Base-by-base conservation (phyloP, 495 filamentous ascomycete genomes). In the Annulohypoxylon moriforme region DNA sequence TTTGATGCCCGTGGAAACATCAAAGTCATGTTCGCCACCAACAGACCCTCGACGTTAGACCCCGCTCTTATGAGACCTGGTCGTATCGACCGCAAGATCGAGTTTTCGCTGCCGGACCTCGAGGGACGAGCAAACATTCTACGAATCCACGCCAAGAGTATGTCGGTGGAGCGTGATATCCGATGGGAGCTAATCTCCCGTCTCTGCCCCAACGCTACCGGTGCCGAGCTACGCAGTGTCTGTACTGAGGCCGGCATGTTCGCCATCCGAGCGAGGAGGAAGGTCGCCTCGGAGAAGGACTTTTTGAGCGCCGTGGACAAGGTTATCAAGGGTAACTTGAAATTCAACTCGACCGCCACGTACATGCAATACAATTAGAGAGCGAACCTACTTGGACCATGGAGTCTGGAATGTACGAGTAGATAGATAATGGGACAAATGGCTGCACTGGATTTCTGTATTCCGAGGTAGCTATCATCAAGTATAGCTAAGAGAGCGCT, bases 201-300 rank as follows among this genome's bases (percentile, higher is more conserved):
- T 71, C 85, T 99, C 73, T 99, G 96, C 85, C 96, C 96, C 66
- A 98, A 99, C 83, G 91, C 93, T 64, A 99, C 96, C 9, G 96
- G 96, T 78, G 96, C 96, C 38, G 96, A 99, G 83, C 83, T 99
- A 75, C 85, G 89, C 76, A 96, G 93, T 84, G 96, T 99, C 65
- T 97, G 96, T 71, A 99, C 96, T n/a, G 96, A 99, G 85, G 96
- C 96, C 9, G 96, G 96, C 69, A 98, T 99, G 96, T 99, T 97
- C 79, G 96, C 96, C 47, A 98, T 99, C 75, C 89, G 96, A 57
- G 96, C 96, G 38, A 86, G 96, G 79, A 90, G 96, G 79, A 99
- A 99, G 93, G 94, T 99, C 10, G 95, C 96, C 4, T 95, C 94
- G 20, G 96, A 99, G 89, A 99, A 99, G 89, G 96, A 99, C 85